These are phyloP conservation scores for Raffaelea arxii DNA, from an alignment of 2,329 filamentous ascomycete genomes.

Conservation along the genomic window DNA sequence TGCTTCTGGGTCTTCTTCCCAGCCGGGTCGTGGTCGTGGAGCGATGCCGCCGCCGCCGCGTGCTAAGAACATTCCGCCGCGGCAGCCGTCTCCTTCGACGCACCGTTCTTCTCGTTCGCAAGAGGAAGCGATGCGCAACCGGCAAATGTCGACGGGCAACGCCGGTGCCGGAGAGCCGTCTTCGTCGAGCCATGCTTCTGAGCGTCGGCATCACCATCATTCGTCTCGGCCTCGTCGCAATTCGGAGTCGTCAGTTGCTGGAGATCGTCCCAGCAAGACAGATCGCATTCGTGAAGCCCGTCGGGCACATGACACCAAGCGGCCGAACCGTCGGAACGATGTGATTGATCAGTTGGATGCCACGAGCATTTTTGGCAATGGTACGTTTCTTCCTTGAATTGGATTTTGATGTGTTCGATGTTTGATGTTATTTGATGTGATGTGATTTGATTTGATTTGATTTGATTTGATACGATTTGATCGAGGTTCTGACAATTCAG, in stretches of 20 bases:
- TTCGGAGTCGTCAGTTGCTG: constrained; percentile 64
- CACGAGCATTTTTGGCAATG: constrained; percentile 88
- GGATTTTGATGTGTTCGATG: constrained; percentile 4
- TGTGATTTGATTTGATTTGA: too few species aligned
- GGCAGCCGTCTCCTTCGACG: constrained; percentile 27
- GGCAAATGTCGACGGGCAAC: constrained; percentile 17
- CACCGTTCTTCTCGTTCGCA: constrained; percentile 58
- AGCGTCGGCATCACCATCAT: constrained; percentile 19
- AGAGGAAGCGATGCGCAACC: constrained; percentile 51
- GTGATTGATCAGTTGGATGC: constrained; percentile 96
- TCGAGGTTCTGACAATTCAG: constrained; percentile 34
- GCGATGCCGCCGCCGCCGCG: constrained; percentile 28
- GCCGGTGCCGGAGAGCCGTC: neutral
- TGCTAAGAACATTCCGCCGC: constrained; percentile 39
- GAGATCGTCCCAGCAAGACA: constrained; percentile 48
- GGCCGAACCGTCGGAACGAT: constrained; percentile 54
- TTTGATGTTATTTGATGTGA: too few species aligned
- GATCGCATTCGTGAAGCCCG: constrained; percentile 36
- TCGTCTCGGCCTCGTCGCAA: constrained; percentile 55
- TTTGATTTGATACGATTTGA: neutral
- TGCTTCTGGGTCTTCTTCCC: constrained; percentile 6
- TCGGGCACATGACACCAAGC: constrained; percentile 43
- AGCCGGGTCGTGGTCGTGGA: constrained; percentile 25
- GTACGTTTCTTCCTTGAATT: constrained; percentile 43
- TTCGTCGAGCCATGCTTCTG: neutral